Percentiles rank a stretch among this genome's conserved stretches.
phyloP scores from a whole-genome alignment of 306 rosid genomes.

The Phaseolus lunatus region DNA sequence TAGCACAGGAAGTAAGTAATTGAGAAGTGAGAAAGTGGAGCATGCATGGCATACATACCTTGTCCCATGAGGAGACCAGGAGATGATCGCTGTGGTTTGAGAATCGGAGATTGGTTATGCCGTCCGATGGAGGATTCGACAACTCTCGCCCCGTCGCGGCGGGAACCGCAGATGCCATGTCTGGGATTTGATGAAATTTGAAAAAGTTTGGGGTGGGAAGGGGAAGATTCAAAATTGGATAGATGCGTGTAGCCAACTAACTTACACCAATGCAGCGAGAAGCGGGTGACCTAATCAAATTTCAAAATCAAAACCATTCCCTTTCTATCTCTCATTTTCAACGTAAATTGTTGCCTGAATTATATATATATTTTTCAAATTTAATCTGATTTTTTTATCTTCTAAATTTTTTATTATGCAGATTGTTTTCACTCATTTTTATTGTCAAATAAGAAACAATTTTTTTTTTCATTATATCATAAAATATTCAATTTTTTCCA shows the following conservation, averaged over 20 bases:
- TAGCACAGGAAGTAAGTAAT: too few species aligned
- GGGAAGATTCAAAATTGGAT: neutral
- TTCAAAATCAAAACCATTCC: neutral
- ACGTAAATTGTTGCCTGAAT: neutral
- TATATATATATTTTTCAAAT: too few species aligned
- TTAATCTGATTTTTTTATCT: too few species aligned
- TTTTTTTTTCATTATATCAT: too few species aligned
- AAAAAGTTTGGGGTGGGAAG: neutral
- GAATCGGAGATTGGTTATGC: conserved; percentile 89
- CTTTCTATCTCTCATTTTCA: neutral
- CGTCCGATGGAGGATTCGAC: conserved; percentile 83
- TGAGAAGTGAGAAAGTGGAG: neutral
- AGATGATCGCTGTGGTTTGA: conserved; percentile 89
- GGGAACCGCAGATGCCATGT: conserved; percentile 32
- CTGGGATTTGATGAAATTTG: neutral
- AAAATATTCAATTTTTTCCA: too few species aligned
- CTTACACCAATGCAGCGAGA: neutral
- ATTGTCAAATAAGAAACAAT: too few species aligned
- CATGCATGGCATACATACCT: conserved; percentile 52
- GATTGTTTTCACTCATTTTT: too few species aligned
- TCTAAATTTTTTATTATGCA: too few species aligned
- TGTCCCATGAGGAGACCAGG: conserved; percentile 97
- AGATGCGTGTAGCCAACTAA: neutral
- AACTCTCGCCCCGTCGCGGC: conserved; percentile 83
- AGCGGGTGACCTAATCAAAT: conserved; percentile 5